Percentiles rank a stretch among this genome's conserved stretches.
phyloP scores from a whole-genome alignment of 305 asterid species.

The Fraxinus dipetala region DNA sequence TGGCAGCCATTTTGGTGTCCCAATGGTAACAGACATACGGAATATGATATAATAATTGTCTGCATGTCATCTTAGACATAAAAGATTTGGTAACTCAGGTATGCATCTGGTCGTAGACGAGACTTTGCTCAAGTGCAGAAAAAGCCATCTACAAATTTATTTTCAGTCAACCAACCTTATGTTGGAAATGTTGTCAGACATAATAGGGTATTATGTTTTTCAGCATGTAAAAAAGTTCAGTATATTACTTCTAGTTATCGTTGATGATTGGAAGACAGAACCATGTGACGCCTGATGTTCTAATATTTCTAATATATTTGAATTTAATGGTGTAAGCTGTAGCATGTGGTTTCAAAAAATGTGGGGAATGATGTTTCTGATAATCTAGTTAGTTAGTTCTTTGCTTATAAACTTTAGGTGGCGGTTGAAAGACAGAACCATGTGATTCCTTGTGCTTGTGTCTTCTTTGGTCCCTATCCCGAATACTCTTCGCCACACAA shows the following conservation, averaged over 20 bases:
- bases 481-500: neutral
- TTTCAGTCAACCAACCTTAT: neutral
- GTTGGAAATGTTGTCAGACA: neutral
- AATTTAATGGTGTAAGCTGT: neutral
- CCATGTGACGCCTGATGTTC: conserved; percentile 25
- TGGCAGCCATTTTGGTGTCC: neutral
- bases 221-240: neutral
- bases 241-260: neutral
- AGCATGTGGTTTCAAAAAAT: neutral
- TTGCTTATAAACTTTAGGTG: neutral
- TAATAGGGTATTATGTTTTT: neutral
- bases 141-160: neutral
- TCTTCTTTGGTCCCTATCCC: neutral
- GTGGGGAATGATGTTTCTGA: neutral
- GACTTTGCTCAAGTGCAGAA: neutral
- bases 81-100: neutral
- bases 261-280: conserved; percentile 18
- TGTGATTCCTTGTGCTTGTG: conserved; percentile 17
- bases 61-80: neutral
- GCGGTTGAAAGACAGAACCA: conserved; percentile 24
- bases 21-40: neutral
- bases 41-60: neutral
- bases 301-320: conserved; percentile 5
- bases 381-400: neutral
- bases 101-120: neutral